Evolutionary conservation across 106 monocot species (phyloP), one percentile per base, ranked within the genome.

Genomic region (Dioscorea dumetorum): DNA sequence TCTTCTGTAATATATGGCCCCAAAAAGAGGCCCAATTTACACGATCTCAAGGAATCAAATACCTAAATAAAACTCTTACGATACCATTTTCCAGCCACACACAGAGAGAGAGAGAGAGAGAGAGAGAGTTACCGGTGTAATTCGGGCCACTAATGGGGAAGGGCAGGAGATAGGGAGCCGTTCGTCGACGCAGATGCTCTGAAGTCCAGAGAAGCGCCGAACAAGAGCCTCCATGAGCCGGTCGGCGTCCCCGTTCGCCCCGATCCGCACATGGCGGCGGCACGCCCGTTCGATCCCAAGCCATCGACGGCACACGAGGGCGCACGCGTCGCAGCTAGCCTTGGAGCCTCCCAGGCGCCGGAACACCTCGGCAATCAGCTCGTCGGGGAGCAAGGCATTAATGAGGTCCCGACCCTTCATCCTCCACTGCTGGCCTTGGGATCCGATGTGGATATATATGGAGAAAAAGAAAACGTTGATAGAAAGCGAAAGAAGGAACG

Each of bases 301-400:
- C 95, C 95, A 97, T 16, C 82, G 69, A 13, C 74, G 77, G 74
- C 95, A 81, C 18, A 81, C 81, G 22, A 81, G 76, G 9, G 81
- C 70, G 69, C 76, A 73, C 49, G 81, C 60, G 51, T 81, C 81
- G 58, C 67, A 68, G 68, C 62, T 77, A 58, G 62, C 49, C 57
- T 76, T 81, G 81, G 63, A 73, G 15, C 51, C 67, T 9, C 64
- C 72, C 58, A 81, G 50, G 33, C 49, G 72, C 13, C 32, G 6
- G 56, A 81, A 73, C 13, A 78, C 59, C 23, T 78, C 72, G 11
- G 58, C 64, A 8, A 78, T 50, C 21, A 78, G 53, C 61, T 78
- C 78, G 72, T 78, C 72, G 22, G 78, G 78, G 24, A 78, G 78
- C 19, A 21, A 31, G 33, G 71, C 24, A 32, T 75, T 75, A n/a